Evolutionary conservation across 345 rosid species (phyloP).

Genomic region (Abelmoschus esculentus): DNA sequence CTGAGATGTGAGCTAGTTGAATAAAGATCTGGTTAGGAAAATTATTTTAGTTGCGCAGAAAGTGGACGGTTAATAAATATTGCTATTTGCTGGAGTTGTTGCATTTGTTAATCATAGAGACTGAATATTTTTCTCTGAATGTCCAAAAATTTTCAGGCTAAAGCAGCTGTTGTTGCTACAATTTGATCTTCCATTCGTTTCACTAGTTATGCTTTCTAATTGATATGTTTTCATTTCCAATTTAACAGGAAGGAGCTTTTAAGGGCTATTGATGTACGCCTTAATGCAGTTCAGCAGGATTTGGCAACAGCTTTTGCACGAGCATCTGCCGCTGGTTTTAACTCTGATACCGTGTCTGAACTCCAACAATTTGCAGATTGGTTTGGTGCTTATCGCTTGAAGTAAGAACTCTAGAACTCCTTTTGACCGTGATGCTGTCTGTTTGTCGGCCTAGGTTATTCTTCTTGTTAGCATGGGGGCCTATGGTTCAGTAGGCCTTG

Average conservation of each 20-base stretch:
- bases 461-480: not conserved
- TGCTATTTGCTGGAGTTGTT: not conserved
- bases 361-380: no score
- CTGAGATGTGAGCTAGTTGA: not conserved
- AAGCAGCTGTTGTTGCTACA: not conserved
- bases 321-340: no score
- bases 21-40: not conserved
- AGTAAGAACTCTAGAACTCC: conserved; percentile 46
- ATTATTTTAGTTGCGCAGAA: not conserved
- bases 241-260: conserved; percentile 79
- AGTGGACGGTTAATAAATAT: no score
- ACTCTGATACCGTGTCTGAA: no score
- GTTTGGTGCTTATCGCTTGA: conserved; percentile 51
- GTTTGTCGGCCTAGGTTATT: not conserved
- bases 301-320: no score
- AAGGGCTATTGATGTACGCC: conserved; percentile 91
- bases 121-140: not conserved
- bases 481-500: not conserved
- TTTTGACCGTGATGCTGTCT: not conserved
- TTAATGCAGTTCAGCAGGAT: conserved; percentile 37
- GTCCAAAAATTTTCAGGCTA: not conserved
- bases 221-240: not conserved
- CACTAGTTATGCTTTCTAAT: not conserved
- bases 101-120: not conserved
- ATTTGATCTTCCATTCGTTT: conserved; percentile 1